phyloP scores from a whole-genome alignment of 768 basidiomycete genomes.

The Tylopilus cervinicoccineus region DNA sequence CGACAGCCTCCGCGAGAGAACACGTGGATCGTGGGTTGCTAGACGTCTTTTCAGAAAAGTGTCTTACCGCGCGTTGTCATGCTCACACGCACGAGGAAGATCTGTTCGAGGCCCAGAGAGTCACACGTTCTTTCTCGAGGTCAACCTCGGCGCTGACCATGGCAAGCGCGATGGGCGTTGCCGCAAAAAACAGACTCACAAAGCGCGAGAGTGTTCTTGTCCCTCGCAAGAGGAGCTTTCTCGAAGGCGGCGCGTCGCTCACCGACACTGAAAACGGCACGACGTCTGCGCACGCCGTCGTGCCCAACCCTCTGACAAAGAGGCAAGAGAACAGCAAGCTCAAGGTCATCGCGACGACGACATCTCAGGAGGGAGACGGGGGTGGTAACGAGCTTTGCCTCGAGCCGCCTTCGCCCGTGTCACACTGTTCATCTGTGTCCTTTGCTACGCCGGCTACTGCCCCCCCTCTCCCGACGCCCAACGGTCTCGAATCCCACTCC shows the following conservation, averaged over 20 bases:
- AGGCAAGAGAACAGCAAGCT: conserved; percentile 27
- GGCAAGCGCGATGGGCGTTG: conserved; percentile 49
- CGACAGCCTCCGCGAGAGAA: conserved; percentile 59
- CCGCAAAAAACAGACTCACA: conserved; percentile 54
- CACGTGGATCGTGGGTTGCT: conserved; percentile 74
- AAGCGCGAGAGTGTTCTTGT: conserved; percentile 71
- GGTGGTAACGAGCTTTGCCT: conserved; percentile 14
- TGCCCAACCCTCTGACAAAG: conserved; percentile 13
- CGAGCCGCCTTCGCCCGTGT: conserved; percentile 38
- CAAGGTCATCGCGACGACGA: conserved; percentile 22
- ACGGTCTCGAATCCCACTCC: conserved; percentile 20
- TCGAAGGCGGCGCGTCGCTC: conserved; percentile 22
- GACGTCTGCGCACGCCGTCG: neutral
- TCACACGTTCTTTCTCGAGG: conserved; percentile 44
- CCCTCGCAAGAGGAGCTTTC: conserved; percentile 52
- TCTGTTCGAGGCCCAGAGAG: conserved; percentile 53
- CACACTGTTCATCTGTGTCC: conserved; percentile 36
- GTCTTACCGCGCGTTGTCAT: conserved; percentile 63
- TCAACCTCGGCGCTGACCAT: conserved; percentile 59
- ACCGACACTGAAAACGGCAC: conserved; percentile 17
- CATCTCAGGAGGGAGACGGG: conserved; percentile 25
- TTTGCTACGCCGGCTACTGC: conserved; percentile 20
- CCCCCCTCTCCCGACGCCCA: conserved; percentile 11
- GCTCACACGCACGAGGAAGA: conserved; percentile 61
- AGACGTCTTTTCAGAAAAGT: conserved; percentile 77